Evolutionary conservation across 306 rosid species (phyloP), one percentile per base, ranked within the genome.

Genomic region (Abrus precatorius): DNA sequence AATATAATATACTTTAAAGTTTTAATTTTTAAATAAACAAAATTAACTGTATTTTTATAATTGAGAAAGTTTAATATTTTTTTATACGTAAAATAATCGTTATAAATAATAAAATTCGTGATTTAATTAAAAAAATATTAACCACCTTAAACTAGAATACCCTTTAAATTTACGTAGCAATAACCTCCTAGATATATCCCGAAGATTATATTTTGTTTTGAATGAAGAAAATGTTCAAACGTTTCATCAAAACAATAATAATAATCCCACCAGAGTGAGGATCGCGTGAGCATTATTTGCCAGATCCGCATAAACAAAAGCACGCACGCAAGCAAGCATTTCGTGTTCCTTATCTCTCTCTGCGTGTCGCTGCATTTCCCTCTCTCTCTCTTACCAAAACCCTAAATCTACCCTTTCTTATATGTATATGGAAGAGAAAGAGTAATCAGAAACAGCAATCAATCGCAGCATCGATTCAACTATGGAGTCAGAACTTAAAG

Each of bases 401-500:
- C 80, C 80, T 76, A 62, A 61, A 9, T 66, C 14, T 4, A 28
- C 0, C 3, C 5, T 20, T 20, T 20, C 20, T 20, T 20, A 20
- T 20, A 20, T 20, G 20, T 20, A 20, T 20, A 67, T 53, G 59
- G 48, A 78, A 33, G 28, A 10, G 38, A 3, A 66, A 4, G 9
- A 30, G n/a, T 1, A 45, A 72, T 33, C 33, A 57, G 5, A 14
- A 66, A 4, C 13, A 54, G 49, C 43, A 52, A 50, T 38, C 14
- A 34, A 28, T 48, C 5, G 2, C 27, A 60, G 5, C 29, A 56
- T 10, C n/a, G 11, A 59, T 60, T 49, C 11, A 41, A 9, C 9
- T 2, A 79, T 86, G 89, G 89, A 86, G 78, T 80, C 91, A 32
- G 97, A 96, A 64, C 98, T 96, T 80, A 84, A 88, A 54, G 94